Evolutionary conservation across 225 moss, liverwort and hornwort genomes (phyloP).

Genomic region (Thuidium tamariscinum): DNA sequence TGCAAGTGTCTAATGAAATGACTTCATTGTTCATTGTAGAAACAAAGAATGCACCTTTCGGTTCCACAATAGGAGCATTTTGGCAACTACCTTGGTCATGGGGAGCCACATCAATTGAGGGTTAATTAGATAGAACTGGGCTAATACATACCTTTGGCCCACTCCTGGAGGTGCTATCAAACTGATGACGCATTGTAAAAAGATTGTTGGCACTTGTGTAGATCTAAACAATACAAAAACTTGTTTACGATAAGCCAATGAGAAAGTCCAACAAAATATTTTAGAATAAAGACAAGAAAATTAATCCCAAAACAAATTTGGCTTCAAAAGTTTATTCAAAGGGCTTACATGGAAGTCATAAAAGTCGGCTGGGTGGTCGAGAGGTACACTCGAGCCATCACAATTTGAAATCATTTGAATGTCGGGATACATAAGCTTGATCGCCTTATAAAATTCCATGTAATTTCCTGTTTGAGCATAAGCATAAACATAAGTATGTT

Average conservation of each 20-base stretch:
- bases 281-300: neutral
- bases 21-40: too few species aligned
- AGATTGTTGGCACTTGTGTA: constrained; percentile 21
- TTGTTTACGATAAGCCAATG: neutral
- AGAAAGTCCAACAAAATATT: neutral
- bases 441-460: constrained; percentile 68
- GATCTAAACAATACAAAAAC: neutral
- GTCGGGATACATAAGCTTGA: constrained; percentile 73
- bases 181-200: constrained; percentile 21
- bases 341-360: constrained; percentile 58
- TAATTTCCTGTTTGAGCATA: constrained; percentile 45
- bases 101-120: rapidly evolving
- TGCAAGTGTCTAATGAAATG: too few species aligned
- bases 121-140: neutral
- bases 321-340: neutral
- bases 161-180: constrained; percentile 9
- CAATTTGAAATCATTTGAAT: constrained; percentile 80
- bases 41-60: neutral
- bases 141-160: constrained; percentile 23
- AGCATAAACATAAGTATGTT: neutral
- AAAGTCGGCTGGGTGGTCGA: constrained; percentile 79
- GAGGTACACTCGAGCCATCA: constrained; percentile 48
- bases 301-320: neutral
- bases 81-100: too few species aligned
- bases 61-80: neutral